Conservation (phyloP, 148 eudicot genomes). For the Dianthus caryophyllus region DNA sequence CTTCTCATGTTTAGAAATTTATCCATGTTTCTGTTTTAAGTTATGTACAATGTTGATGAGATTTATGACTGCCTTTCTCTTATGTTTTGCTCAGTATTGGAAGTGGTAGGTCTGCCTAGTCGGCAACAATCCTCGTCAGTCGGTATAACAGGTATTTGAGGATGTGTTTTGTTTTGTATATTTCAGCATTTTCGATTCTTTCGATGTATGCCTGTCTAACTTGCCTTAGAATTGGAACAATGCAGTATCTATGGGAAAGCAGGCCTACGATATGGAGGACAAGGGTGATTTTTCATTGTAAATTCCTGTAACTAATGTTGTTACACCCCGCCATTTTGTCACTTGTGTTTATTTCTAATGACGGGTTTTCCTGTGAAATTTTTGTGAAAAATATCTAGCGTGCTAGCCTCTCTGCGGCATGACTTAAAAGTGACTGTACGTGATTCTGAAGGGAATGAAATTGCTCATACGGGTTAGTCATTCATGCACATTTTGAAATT, state of each 20-base stretch:
- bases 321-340: background rate
- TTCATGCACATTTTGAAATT: background rate
- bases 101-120: slow-evolving; percentile 55
- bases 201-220: slow-evolving; percentile 7
- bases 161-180: background rate
- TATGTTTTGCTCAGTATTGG: slow-evolving; percentile 42
- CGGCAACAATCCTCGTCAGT: slow-evolving; percentile 43
- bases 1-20: background rate
- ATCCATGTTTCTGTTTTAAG: slow-evolving; percentile 5
- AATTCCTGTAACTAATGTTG: slow-evolving; percentile 22
- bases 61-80: background rate
- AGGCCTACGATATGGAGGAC: slow-evolving; percentile 43
- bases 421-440: slow-evolving; percentile 49
- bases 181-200: background rate
- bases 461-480: slow-evolving; percentile 52
- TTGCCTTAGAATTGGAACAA: slow-evolving; percentile 12
- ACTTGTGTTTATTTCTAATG: slow-evolving; percentile 4
- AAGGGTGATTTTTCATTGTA: slow-evolving; percentile 76
- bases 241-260: slow-evolving; percentile 91
- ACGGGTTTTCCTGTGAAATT: background rate
- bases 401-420: slow-evolving; percentile 60
- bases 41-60: background rate
- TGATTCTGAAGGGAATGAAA: slow-evolving; percentile 68
- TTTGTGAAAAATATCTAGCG: slow-evolving; percentile 37
- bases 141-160: slow-evolving; percentile 48